phyloP scores from a whole-genome alignment of 306 rosid genomes.

The Alnus rubra region DNA sequence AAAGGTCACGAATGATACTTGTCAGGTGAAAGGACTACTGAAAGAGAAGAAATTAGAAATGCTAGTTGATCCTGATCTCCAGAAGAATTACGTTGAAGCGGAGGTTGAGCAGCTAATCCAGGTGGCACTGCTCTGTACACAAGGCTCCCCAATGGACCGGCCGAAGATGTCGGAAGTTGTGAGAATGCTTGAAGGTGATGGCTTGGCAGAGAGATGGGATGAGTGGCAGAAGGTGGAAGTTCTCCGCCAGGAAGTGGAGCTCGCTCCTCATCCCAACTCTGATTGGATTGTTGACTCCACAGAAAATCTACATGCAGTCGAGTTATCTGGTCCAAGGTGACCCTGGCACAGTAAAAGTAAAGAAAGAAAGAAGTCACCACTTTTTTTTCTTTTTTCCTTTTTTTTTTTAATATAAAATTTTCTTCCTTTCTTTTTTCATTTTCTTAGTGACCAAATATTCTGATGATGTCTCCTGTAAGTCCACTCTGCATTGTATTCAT shows the following conservation, averaged over 20 bases:
- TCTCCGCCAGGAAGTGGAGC: conserved; percentile 87
- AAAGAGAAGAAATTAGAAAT: conserved; percentile 89
- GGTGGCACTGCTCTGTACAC: conserved; percentile 96
- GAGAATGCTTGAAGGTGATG: conserved; percentile 98
- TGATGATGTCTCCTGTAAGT: conserved; percentile 60
- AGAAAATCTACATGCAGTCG: conserved; percentile 93
- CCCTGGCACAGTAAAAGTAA: conserved; percentile 40
- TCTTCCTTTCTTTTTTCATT: neutral
- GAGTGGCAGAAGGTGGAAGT: conserved; percentile 98
- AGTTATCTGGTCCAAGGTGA: conserved; percentile 99
- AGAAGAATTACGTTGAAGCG: conserved; percentile 71
- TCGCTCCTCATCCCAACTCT: conserved; percentile 82
- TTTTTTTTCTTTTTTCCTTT: neutral
- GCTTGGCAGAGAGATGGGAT: conserved; percentile 98
- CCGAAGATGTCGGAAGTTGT: conserved; percentile 99
- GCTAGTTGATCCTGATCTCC: conserved; percentile 97
- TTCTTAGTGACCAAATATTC: conserved; percentile 38
- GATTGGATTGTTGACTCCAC: conserved; percentile 98
- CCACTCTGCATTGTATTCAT: conserved; percentile 65
- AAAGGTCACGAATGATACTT: conserved; percentile 19
- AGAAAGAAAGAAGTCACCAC: neutral
- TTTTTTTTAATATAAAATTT: conserved; percentile 54
- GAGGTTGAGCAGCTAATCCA: conserved; percentile 98
- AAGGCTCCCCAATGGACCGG: conserved; percentile 93
- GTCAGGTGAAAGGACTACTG: conserved; percentile 85